phyloP scores from a whole-genome alignment of 1,284 basidiomycete genomes.

The Polyporus tsugae region DNA sequence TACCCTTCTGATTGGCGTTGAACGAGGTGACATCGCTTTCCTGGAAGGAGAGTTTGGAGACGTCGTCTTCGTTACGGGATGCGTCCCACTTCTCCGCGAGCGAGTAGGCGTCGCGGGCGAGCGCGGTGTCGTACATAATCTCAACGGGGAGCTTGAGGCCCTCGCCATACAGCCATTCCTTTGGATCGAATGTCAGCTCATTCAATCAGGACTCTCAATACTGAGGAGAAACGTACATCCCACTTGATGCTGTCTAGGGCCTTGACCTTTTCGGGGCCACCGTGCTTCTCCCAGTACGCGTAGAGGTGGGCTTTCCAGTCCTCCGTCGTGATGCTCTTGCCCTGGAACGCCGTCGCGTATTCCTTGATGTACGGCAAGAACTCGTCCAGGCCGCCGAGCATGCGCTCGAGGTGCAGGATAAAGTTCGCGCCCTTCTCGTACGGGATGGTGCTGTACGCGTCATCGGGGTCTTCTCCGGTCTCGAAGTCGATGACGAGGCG shows the following conservation, averaged over 20 bases:
- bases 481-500: constrained; percentile 88
- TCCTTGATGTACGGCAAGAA: constrained; percentile 86
- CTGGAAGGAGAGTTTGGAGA: constrained; percentile 59
- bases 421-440: constrained; percentile 85
- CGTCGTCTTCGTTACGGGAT: constrained; percentile 59
- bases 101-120: constrained; percentile 75
- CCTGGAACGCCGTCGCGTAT: constrained; percentile 83
- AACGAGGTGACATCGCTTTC: constrained; percentile 63
- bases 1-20: constrained; percentile 75
- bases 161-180: constrained; percentile 91
- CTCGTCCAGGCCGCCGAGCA: constrained; percentile 87
- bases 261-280: constrained; percentile 69
- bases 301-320: constrained; percentile 92
- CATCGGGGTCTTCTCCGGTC: constrained; percentile 87
- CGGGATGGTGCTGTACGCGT: constrained; percentile 76
- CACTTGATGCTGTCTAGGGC: constrained; percentile 82
- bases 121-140: constrained; percentile 84
- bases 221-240: constrained; percentile 61
- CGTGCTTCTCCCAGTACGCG: constrained; percentile 74
- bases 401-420: constrained; percentile 75
- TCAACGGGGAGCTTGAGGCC: constrained; percentile 82
- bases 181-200: constrained; percentile 20
- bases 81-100: constrained; percentile 84
- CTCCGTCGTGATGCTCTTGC: constrained; percentile 87
- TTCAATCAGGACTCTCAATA: not conserved